Evolutionary conservation across 2,329 filamentous ascomycete species (phyloP), one percentile per base, ranked within the genome.

Genomic region (Pestalotiopsis sp.): DNA sequence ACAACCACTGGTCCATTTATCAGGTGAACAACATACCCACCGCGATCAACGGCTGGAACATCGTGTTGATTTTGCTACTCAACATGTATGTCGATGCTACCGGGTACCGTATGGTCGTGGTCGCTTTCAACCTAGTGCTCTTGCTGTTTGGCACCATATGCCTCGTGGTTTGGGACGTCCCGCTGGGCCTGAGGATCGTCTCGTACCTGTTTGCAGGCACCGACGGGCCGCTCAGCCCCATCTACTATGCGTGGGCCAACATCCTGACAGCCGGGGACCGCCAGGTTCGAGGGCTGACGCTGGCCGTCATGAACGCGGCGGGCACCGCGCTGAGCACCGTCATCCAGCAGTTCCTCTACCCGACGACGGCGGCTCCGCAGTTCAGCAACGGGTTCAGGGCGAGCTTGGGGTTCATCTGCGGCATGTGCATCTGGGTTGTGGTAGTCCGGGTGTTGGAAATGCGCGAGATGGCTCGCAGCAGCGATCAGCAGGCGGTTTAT

Each of bases 191-290:
- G 11, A 75, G 72, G 55, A 73, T 80, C 45, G 72, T 78, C 36
- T 72, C 79, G 2, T 81, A 79, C 72, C 74, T 80, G 62, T 76
- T 80, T 63, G 78, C 78, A 9, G 78, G 77, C 17, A 72, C 72
- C 14, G 77, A 80, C 67, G 79, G 79, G 0, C 78, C 78, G 0
- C 74, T 81, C 2, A 77, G 75, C 6, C 79, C 79, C 1, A 74
- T 81, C 12, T 79, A 77, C 69, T 76, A 76, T 68, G 68, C 75
- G 3, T 80, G 78, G 78, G 78, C 78, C n/a, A 80, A 79, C 68
- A 76, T 78, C 60, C 67, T 79, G 20, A 79, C 76, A 45, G 68
- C 74, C 0, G 75, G 75, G 4, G 79, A 81, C 70, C 71, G 73
- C 55, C 79, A 81, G 66, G 74, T 81, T 9, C 72, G 79, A 20